Base-by-base conservation (phyloP, 768 basidiomycete genomes). In the Lactarius deliciosus region DNA sequence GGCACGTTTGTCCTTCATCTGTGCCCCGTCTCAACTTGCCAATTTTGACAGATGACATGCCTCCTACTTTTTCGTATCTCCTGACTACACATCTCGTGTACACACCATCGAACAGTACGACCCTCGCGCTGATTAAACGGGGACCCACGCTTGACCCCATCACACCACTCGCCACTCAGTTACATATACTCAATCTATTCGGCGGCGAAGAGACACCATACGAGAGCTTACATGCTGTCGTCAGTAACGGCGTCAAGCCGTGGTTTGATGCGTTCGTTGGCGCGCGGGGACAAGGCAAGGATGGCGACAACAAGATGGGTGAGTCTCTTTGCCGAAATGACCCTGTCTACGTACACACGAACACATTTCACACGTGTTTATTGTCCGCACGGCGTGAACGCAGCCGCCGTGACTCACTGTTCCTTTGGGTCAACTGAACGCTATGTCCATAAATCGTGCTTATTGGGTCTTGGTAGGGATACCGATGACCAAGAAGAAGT, bases 181-280 rank as follows among this genome's bases (percentile, higher is more conserved):
- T 98, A 13, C 94, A 97, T 71, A 88, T 98, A 64, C 81, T 98
- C 56, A 98, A 96, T 72, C 83, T 98, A 18, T 98, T 92, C 71
- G 91, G 89, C 28, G 89, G 90, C 16, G 91, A 92, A 55, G 89
- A 91, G 67, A 92, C 91, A 1, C 95, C 96, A 0, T 99, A 98
- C 74, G 96, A 98, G 77, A 92, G 93, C 73, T 77, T 99, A 34
- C 96, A 98, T 75, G 93, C 94, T 11, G 85, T 99, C 25, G 94
- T 99, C 20, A 97, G 96, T 74, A 88, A 85, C 64, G 97, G 92
- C 71, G 95, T 99, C 32, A 96, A 98, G 72, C 96, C 96, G 0
- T 98, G 94, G 90, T 98, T 99, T 73, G 96, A 98, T 76, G 94
- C 96, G 18, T 98, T 96, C 73, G 95, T 98, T 32, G 94, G 91